Conservation (phyloP, 108 stramenopile genomes). For the Stephanodiscus minutulus region DNA sequence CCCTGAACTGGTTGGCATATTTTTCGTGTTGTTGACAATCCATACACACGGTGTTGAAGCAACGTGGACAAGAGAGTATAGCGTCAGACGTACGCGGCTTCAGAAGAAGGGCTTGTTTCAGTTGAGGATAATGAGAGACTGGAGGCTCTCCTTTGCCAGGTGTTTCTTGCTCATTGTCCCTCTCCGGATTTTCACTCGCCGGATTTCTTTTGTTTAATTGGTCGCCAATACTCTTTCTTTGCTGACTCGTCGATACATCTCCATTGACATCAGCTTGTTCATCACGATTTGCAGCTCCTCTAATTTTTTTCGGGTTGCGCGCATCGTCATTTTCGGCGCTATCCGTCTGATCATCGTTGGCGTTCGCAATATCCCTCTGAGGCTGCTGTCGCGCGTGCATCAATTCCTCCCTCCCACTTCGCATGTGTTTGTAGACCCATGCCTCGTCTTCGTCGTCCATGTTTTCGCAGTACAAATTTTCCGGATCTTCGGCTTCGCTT, state of each 20-base stretch:
- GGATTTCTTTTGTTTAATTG: background rate
- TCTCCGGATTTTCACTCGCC: slow-evolving; percentile 3
- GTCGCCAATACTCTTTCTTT: background rate
- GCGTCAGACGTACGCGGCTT: slow-evolving; percentile 79
- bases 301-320: slow-evolving; percentile 4
- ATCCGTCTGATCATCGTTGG: slow-evolving; percentile 1
- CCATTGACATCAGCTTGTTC: background rate
- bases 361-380: background rate
- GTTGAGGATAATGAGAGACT: slow-evolving; percentile 1
- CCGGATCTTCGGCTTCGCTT: slow-evolving; percentile 4
- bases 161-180: slow-evolving; percentile 1
- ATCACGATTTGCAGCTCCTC: background rate
- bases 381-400: slow-evolving; percentile 22
- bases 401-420: slow-evolving; percentile 59
- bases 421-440: slow-evolving; percentile 79
- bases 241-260: background rate
- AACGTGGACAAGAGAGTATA: slow-evolving; percentile 81
- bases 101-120: slow-evolving; percentile 41
- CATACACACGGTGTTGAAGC: slow-evolving; percentile 87
- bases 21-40: slow-evolving; percentile 86
- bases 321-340: background rate
- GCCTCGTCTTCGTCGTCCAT: slow-evolving; percentile 86
- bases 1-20: slow-evolving; percentile 83
- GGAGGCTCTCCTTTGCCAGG: background rate
- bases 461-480: slow-evolving; percentile 43